Conservation (phyloP, 495 filamentous ascomycete species). For the Filosporella fistucella region DNA sequence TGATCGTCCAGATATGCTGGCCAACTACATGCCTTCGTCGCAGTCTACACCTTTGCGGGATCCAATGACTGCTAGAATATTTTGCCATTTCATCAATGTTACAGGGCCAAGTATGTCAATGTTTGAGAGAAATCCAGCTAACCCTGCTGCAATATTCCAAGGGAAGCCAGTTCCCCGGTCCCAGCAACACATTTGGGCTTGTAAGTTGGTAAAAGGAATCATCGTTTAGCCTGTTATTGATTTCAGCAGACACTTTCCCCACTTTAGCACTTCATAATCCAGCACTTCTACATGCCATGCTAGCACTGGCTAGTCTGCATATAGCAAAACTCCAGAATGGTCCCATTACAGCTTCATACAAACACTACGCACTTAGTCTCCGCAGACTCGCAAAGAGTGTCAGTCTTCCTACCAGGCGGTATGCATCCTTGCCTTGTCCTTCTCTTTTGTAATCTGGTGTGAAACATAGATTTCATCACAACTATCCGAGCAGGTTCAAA, state of each 20-base stretch:
- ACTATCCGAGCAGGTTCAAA: too few species aligned
- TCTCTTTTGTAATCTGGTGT: too few species aligned
- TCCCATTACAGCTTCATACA: constrained; percentile 72
- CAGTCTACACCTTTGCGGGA: constrained; percentile 80
- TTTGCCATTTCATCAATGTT: constrained; percentile 88
- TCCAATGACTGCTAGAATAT: constrained; percentile 76
- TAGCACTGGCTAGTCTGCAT: constrained; percentile 83
- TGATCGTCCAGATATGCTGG: constrained; percentile 67
- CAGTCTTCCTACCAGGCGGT: constrained; percentile 57
- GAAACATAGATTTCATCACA: too few species aligned
- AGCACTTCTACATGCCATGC: constrained; percentile 84
- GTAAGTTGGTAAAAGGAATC: constrained; percentile 28
- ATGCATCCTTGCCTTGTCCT: too few species aligned
- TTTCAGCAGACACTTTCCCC: constrained; percentile 62
- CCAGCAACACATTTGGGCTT: constrained; percentile 79
- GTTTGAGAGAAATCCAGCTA: constrained; percentile 79
- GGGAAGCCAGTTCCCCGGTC: constrained; percentile 58
- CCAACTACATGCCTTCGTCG: constrained; percentile 69
- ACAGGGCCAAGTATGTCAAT: constrained; percentile 85
- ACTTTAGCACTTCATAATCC: constrained; percentile 79
- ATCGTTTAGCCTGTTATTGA: neutral
- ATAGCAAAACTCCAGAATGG: constrained; percentile 76
- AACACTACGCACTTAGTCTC: constrained; percentile 87
- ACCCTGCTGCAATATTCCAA: constrained; percentile 67
- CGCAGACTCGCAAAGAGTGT: constrained; percentile 73